phyloP scores from a whole-genome alignment of 495 filamentous ascomycete genomes.

The Penicillium manginii region DNA sequence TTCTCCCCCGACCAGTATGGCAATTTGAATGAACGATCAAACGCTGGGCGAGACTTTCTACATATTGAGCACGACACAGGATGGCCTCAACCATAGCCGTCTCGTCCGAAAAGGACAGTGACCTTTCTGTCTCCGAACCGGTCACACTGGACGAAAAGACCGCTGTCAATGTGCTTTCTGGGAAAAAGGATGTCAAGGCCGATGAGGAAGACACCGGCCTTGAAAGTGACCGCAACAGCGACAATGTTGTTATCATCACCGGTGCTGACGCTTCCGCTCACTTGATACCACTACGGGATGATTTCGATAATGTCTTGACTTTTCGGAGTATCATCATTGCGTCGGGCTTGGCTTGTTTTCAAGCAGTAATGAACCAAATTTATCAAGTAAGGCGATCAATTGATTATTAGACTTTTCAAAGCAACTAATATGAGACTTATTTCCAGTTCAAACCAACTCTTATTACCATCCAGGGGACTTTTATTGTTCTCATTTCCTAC shows the following conservation, averaged over 20 bases:
- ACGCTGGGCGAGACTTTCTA: background rate
- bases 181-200: background rate
- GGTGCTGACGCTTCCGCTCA: slow-evolving; percentile 35
- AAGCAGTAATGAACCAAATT: slow-evolving; percentile 53
- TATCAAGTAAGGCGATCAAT: slow-evolving; percentile 34
- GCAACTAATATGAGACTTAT: background rate
- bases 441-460: slow-evolving; percentile 36
- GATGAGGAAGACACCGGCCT: background rate
- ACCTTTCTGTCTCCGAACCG: background rate
- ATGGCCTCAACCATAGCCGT: background rate
- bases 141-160: background rate
- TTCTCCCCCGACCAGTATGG: background rate
- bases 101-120: background rate
- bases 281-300: slow-evolving; percentile 50
- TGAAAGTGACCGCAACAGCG: slow-evolving; percentile 17
- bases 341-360: slow-evolving; percentile 47
- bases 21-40: background rate
- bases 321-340: slow-evolving; percentile 51
- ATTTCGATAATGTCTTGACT: slow-evolving; percentile 46
- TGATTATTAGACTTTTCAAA: background rate
- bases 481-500: slow-evolving; percentile 47
- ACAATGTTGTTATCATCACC: slow-evolving; percentile 31
- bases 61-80: background rate
- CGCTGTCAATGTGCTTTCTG: background rate
- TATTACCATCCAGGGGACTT: slow-evolving; percentile 36